Base-by-base conservation (phyloP, 495 filamentous ascomycete genomes). In the Clavariopsis aquatica region DNA sequence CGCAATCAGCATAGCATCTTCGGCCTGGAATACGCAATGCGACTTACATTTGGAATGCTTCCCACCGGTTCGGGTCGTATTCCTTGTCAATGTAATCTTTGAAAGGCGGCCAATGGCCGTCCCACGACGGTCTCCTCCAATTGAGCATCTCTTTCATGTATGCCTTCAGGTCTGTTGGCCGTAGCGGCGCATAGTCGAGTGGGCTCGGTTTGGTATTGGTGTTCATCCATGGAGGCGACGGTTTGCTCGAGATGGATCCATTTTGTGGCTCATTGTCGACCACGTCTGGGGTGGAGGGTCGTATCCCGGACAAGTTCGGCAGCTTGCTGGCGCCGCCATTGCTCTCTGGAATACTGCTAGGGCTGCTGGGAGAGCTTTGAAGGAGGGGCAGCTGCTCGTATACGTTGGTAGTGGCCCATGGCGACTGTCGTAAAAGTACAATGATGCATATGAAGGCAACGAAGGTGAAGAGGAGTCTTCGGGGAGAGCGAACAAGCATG, bases 21-120 rank as follows among this genome's bases (percentile, higher is more conserved):
- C 20, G 1, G 9, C 10, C 9, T 13, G 36, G 24, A 24, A 1
- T 28, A 34, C 23, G 23, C 34, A 34, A n/a, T 13, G n/a, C 31
- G 12, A 61, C 67, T 69, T 46, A 71, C 67, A 70, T 55, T 2
- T 52, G 19, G 26, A 76, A 76, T 20, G 60, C 60, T 62, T 77
- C 74, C 75, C 75, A 77, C 24, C 73, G 66, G 55, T 76, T 77
- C 2, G 75, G 75, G 52, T 77, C 74, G 60, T 76, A 77, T 22
- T 75, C 70, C 41, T 57, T 69, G 24, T 68, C 55, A 17, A 49
- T 55, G 52, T 75, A 77, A 28, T 72, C 65, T 19, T 52, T 68
- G 57, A 74, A 77, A 10, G 70, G 68, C n/a, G 74, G 74, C 68
- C 70, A 75, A 55, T 76, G 75, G 17, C 52, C 64, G 23, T 60